Percentiles rank a stretch among this genome's conserved stretches.
Evolutionary conservation across 1,284 basidiomycete genomes (phyloP).

Genomic region (Pyrrhoderma lamaoense): DNA sequence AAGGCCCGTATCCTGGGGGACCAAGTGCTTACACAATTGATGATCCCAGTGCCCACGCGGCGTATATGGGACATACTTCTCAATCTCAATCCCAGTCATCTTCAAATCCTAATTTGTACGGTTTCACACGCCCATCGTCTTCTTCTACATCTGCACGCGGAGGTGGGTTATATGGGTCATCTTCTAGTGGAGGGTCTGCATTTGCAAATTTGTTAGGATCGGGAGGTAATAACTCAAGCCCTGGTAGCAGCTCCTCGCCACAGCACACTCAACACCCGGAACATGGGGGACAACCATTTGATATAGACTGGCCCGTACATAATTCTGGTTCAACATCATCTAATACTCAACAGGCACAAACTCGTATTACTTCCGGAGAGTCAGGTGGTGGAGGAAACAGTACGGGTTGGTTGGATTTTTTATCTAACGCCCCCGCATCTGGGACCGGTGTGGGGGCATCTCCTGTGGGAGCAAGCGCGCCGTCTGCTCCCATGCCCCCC

Average conservation of each 20-base stretch:
- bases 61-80: slow-evolving; percentile 1
- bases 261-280: slow-evolving; percentile 1
- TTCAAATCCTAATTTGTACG: neutral
- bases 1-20: slow-evolving; percentile 3
- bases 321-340: neutral
- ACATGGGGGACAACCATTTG: neutral
- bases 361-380: neutral
- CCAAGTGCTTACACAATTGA: slow-evolving; percentile 14
- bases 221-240: neutral
- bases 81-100: slow-evolving; percentile 3
- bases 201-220: slow-evolving; percentile 12
- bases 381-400: slow-evolving; percentile 7
- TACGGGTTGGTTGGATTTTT: slow-evolving; percentile 18
- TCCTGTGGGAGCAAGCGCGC: slow-evolving; percentile 35
- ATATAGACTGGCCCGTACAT: slow-evolving; percentile 12
- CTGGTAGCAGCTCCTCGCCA: neutral
- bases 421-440: slow-evolving; percentile 16
- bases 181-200: neutral
- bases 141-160: neutral
- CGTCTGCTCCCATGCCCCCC: neutral
- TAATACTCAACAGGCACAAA: neutral
- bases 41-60: slow-evolving; percentile 8
- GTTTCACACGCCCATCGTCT: neutral
- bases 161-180: slow-evolving; percentile 4
- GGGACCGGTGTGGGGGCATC: slow-evolving; percentile 28